Conservation (phyloP, 768 basidiomycete genomes). For the Pluteus cervinus region DNA sequence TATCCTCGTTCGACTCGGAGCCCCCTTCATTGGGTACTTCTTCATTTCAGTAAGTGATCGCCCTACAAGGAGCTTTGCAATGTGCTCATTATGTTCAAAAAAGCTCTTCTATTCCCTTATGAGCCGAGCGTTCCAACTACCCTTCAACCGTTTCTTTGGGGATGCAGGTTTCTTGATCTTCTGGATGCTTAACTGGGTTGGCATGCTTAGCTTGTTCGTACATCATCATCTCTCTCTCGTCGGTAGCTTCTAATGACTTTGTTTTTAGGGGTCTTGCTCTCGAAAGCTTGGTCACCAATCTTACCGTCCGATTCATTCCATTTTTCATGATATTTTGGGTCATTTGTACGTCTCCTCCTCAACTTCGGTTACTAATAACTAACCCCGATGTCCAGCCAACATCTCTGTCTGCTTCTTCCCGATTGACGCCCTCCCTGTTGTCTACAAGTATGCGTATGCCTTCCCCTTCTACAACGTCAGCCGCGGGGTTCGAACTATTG, state of each 20-base stretch:
- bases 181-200: slow-evolving; percentile 60
- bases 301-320: slow-evolving; percentile 45
- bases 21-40: slow-evolving; percentile 22
- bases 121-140: slow-evolving; percentile 53
- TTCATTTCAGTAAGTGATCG: slow-evolving; percentile 19
- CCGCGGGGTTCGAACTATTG: slow-evolving; percentile 42
- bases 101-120: slow-evolving; percentile 56
- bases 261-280: slow-evolving; percentile 49
- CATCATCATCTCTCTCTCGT: not conserved
- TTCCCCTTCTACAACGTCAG: slow-evolving; percentile 63
- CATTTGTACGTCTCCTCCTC: slow-evolving; percentile 32
- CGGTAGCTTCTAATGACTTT: not conserved
- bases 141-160: slow-evolving; percentile 46
- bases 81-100: too few species aligned
- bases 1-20: slow-evolving; percentile 19
- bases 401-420: slow-evolving; percentile 53
- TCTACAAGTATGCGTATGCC: slow-evolving; percentile 58
- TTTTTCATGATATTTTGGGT: slow-evolving; percentile 65
- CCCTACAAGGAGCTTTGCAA: too few species aligned
- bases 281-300: slow-evolving; percentile 50
- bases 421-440: slow-evolving; percentile 40
- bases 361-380: not conserved
- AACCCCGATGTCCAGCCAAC: slow-evolving; percentile 35
- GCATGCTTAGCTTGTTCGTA: slow-evolving; percentile 52
- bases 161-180: slow-evolving; percentile 52